Conservation (phyloP, 257 asterid species). For the Lycium barbarum region DNA sequence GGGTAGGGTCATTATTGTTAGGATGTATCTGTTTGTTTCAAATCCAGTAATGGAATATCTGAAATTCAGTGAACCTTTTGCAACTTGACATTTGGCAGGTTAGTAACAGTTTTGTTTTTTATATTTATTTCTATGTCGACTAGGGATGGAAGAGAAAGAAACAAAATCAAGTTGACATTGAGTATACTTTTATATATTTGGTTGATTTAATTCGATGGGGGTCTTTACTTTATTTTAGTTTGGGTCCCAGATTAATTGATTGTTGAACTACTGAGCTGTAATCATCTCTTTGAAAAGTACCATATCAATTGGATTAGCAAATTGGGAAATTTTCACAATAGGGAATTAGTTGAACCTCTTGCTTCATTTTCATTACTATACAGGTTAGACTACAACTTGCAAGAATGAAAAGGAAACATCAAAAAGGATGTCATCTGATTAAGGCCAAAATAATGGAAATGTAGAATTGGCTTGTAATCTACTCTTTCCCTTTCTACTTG, state of each 20-base stretch:
- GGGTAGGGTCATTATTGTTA: neutral
- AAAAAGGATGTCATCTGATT: neutral
- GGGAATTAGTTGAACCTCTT: neutral
- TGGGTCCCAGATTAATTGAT: slow-evolving; percentile 3
- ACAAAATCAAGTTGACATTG: neutral
- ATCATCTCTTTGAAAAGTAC: neutral
- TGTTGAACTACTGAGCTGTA: neutral
- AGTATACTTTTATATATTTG: neutral
- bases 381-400: neutral
- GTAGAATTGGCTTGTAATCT: too few relatives aligned
- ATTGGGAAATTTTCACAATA: neutral
- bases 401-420: neutral
- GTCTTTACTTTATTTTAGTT: neutral
- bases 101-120: neutral
- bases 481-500: too few relatives aligned
- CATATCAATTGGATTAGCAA: neutral
- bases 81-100: slow-evolving; percentile 7
- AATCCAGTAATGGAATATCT: neutral
- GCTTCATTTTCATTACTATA: neutral
- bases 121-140: neutral
- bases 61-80: slow-evolving; percentile 13
- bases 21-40: neutral
- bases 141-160: neutral
- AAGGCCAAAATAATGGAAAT: too few relatives aligned
- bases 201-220: neutral